Percentiles rank a stretch among this genome's conserved stretches.
phyloP scores from a whole-genome alignment of 306 rosid species.

The Dalbergia oliveri region DNA sequence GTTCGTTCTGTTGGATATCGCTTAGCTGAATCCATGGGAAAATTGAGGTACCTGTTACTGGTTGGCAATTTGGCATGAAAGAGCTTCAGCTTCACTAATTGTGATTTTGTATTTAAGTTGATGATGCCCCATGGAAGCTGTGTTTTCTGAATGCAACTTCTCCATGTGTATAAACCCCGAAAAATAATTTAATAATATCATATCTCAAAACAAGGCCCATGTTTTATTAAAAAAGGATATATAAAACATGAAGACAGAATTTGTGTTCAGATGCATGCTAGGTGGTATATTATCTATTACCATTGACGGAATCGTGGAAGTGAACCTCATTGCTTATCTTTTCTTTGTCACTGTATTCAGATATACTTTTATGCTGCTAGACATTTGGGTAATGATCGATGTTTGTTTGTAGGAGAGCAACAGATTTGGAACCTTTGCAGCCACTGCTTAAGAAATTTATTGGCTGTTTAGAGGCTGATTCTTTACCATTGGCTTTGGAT shows the following conservation, averaged over 20 bases:
- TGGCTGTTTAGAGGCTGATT: constrained; percentile 75
- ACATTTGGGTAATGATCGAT: constrained; percentile 30
- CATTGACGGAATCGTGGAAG: constrained; percentile 24
- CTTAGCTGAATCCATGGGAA: constrained; percentile 90
- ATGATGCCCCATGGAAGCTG: constrained; percentile 27
- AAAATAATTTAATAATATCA: constrained; percentile 26
- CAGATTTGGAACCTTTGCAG: constrained; percentile 92
- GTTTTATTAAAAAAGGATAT: constrained; percentile 10
- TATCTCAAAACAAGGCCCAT: constrained; percentile 17
- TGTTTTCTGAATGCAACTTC: constrained; percentile 27
- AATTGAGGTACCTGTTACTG: constrained; percentile 67
- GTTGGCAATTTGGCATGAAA: constrained; percentile 26
- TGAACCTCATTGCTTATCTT: constrained; percentile 27
- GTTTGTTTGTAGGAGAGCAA: constrained; percentile 66
- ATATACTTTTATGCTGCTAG: constrained; percentile 26
- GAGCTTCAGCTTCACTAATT: constrained; percentile 39
- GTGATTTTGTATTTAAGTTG: constrained; percentile 33
- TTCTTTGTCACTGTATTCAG: constrained; percentile 27
- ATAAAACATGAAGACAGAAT: constrained; percentile 25
- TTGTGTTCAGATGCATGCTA: constrained; percentile 31
- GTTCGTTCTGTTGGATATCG: constrained; percentile 98
- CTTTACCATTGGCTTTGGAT: constrained; percentile 66
- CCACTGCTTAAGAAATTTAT: constrained; percentile 87
- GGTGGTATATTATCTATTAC: constrained; percentile 26
- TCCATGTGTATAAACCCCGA: neutral